A percentile compares a stretch with the other conserved stretches of the same genome.
These are phyloP conservation scores for Saccharomycopsis amapae DNA, from an alignment of 805 yeast species.

Conservation along the genomic window DNA sequence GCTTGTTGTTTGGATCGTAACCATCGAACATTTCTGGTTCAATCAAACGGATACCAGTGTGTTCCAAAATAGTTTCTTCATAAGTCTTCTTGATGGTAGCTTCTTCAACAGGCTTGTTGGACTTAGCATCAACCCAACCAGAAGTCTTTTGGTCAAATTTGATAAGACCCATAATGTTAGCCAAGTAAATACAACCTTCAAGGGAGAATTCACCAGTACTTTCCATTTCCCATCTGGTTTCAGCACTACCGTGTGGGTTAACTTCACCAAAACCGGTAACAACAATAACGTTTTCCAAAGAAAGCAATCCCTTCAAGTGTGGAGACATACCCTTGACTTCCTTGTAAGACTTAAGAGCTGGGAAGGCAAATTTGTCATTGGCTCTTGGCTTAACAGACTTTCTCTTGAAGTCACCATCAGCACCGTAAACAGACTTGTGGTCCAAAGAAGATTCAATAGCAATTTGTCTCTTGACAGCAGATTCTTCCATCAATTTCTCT, in stretches of 20 bases:
- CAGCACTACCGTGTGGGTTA: slow-evolving; percentile 98
- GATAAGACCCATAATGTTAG: slow-evolving; percentile 98
- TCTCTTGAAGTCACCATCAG: slow-evolving; percentile 25
- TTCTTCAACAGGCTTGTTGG: slow-evolving; percentile 89
- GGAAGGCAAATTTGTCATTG: slow-evolving; percentile 91
- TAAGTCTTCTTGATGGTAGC: slow-evolving; percentile 87
- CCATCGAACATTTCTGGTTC: slow-evolving; percentile 94
- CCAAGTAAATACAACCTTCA: slow-evolving; percentile 98
- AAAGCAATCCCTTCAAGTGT: slow-evolving; percentile 82
- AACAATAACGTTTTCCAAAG: slow-evolving; percentile 85
- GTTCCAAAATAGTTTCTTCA: slow-evolving; percentile 81
- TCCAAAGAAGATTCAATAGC: slow-evolving; percentile 90
- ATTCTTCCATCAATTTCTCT: slow-evolving; percentile 55
- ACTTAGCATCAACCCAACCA: slow-evolving; percentile 97
- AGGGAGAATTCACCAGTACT: slow-evolving; percentile 88
- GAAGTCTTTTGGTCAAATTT: slow-evolving; percentile 71
- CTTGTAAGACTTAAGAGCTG: slow-evolving; percentile 69
- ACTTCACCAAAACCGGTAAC: slow-evolving; percentile 98
- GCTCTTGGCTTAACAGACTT: slow-evolving; percentile 77
- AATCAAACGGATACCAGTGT: slow-evolving; percentile 92
- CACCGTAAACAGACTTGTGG: slow-evolving; percentile 36
- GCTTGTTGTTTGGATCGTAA: slow-evolving; percentile 91
- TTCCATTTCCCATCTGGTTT: slow-evolving; percentile 99
- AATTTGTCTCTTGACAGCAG: slow-evolving; percentile 93
- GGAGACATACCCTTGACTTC: slow-evolving; percentile 58